Base-by-base conservation (phyloP, 306 rosid genomes). In the Lathyrus sativus region DNA sequence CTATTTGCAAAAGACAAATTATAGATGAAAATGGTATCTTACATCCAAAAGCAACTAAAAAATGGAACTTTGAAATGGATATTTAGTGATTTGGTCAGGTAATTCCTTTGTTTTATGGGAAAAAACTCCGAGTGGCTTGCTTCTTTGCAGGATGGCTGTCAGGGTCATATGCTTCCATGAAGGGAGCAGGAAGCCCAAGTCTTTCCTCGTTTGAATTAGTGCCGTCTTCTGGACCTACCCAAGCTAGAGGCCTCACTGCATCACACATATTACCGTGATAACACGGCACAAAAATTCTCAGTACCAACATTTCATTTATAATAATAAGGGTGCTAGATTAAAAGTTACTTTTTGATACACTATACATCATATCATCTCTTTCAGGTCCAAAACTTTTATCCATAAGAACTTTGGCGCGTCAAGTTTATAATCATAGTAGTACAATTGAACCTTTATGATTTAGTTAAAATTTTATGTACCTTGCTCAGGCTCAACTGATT, bases 171-270 rank as follows among this genome's bases (percentile, higher is more conserved):
- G 62, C 72, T 64, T 68, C 79, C 7, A 43, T 26, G 76, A 11
- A 28, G 31, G 82, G 74, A 41, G 68, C 66, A 29, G 73, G 68
- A 71, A 48, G 67, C 57, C 11, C 67, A 3, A 77, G 76, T 44
- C 55, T 69, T 61, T 43, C 73, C 29, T 73, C 79, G 46, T 65
- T 80, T 58, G 62, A 73, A 51, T 74, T 77, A 3, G 78, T 19
- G 60, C 56, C 9, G 15, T 67, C 86, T 50, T 78, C 91, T 28
- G 85, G 85, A 62, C 51, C 55, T 41, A 69, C 74, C 90, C 90
- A 90, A 28, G 93, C 75, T 51, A 88, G 50, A 62, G 91, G 90
- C n/a, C 33, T 37, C 65, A 70, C 96, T 90, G 91, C 93, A 78
- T 49, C 49, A 76, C 33, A 70, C 28, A 57, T 15, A 28, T 11